Evolutionary conservation across 2,329 filamentous ascomycete species (phyloP), one percentile per base, ranked within the genome.

Genomic region (Colletotrichum cereale): DNA sequence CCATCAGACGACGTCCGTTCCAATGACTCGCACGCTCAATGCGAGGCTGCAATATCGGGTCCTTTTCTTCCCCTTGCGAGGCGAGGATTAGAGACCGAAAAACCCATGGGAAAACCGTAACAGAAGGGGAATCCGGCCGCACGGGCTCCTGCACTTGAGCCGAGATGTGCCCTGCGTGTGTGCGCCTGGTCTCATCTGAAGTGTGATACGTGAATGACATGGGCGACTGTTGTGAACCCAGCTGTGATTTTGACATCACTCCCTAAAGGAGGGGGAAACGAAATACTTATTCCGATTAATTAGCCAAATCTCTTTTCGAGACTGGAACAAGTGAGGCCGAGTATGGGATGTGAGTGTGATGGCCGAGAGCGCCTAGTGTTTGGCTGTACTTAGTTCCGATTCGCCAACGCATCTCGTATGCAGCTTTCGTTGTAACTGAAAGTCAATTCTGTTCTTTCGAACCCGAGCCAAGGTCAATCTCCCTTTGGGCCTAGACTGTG

Each of bases 181-280:
- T 69, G 21, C 66, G 53, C 42, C 50, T 58, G 64, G 67, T 67
- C 67, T 71, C 67, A 67, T 71, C 67, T 62, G 64, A 71, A 62
- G 26, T 53, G 24, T 70, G 67, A 71, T 67, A 67, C 67, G 26
- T 26, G 34, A 40, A 24, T 57, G 42, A 57, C 64, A 52, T 62
- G 24, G 11, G 56, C 48, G 16, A 40, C 5, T 16, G 40, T 12
- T 50, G 18, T 57, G 34, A 47, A 26, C 24, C 14, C 44, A 24
- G n/a, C 16, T 47, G 24, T 7, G 48, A 24, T 12, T 24, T 62
- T 44, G 64, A 71, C 64, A 57, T 71, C 67, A 71, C 40, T 56
- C 34, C 8, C 11, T 14, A 34, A 4, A 8, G 31, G 8, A 4
- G 42, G 42, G 26, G 58, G 5, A n/a, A 66, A n/a, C 48, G 24